phyloP scores from a whole-genome alignment of 139 green algal species.

The Volvox reticuliferus region DNA sequence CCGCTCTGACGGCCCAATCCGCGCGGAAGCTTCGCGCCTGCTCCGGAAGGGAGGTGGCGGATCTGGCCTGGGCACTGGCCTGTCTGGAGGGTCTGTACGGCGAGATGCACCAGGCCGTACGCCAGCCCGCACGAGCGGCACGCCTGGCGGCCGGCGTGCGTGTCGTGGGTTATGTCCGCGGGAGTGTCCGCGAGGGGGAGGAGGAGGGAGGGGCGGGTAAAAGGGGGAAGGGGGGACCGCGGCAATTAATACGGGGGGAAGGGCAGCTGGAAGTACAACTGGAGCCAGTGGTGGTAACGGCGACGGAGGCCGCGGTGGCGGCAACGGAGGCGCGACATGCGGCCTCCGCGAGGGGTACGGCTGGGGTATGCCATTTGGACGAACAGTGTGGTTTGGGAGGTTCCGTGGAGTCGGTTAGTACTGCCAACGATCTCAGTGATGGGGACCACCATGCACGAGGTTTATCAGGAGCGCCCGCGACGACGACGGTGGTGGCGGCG shows the following conservation, averaged over 20 bases:
- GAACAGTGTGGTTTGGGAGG: too few species aligned
- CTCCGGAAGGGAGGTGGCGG: neutral
- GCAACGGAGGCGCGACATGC: neutral
- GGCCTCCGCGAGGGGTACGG: too few species aligned
- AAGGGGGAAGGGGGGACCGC: neutral
- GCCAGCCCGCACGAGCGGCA: conserved; percentile 3
- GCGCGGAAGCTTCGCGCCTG: conserved; percentile 4
- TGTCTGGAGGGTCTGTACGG: conserved; percentile 32
- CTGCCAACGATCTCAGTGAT: too few species aligned
- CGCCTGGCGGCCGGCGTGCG: neutral
- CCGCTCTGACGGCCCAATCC: neutral
- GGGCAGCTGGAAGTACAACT: too few species aligned
- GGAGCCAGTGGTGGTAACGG: neutral
- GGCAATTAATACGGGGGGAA: neutral
- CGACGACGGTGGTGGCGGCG: too few species aligned
- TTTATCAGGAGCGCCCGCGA: neutral
- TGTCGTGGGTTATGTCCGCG: conserved; percentile 14
- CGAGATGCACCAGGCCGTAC: conserved; percentile 38
- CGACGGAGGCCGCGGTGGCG: too few species aligned
- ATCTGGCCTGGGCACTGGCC: conserved; percentile 32
- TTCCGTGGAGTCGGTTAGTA: too few species aligned
- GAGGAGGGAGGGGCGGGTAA: neutral
- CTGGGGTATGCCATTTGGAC: too few species aligned
- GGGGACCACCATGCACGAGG: neutral
- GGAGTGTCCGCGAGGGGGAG: neutral